These are phyloP conservation scores for Diutina mesorugosa DNA, from an alignment of 1,139 yeast species.

Conservation along the genomic window DNA sequence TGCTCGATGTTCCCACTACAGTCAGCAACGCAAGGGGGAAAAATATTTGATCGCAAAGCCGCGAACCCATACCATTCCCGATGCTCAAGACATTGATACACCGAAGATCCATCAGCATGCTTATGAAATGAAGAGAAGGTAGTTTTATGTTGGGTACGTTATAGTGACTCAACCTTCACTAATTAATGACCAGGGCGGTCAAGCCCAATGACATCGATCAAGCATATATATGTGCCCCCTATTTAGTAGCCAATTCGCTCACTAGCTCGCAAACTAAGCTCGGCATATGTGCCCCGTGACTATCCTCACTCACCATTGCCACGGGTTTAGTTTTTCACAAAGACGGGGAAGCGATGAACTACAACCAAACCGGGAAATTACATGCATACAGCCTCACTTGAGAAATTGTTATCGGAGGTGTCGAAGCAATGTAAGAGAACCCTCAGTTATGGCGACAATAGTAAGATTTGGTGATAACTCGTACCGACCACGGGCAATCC, in stretches of 20 bases:
- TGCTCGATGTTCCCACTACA: not conserved
- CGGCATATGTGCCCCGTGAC: not conserved
- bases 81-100: not conserved
- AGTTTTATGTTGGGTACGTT: not conserved
- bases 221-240: not conserved
- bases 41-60: not conserved
- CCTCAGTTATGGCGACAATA: not conserved
- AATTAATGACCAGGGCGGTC: not conserved
- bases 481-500: not conserved
- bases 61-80: not conserved
- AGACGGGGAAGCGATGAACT: not conserved
- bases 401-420: not conserved
- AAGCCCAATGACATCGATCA: not conserved
- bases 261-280: not conserved
- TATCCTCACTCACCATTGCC: not conserved
- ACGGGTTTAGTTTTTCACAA: not conserved
- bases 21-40: not conserved
- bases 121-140: not conserved
- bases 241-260: not conserved
- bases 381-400: not conserved
- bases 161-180: not conserved
- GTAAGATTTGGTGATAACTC: not conserved
- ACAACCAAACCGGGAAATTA: not conserved
- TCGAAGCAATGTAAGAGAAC: not conserved
- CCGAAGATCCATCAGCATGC: not conserved